Base-by-base conservation (phyloP, 1,284 basidiomycete species). In the Phellinidium pouzarii region DNA sequence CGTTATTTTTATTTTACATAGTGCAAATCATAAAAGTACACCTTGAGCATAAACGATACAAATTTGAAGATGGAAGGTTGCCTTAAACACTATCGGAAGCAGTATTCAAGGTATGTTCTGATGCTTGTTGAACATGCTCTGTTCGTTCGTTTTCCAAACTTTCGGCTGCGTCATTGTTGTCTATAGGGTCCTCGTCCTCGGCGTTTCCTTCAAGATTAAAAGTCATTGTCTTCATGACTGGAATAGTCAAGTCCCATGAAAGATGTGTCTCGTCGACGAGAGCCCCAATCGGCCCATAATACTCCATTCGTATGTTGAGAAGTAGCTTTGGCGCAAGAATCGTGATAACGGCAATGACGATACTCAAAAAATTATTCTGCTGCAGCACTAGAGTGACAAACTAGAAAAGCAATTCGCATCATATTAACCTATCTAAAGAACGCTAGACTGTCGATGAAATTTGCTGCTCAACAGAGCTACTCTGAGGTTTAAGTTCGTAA, bases 321-420 rank as follows among this genome's bases (percentile, higher is more conserved):
- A 50, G n/a, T 19, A 50, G 38, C 22, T 27, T 41, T 3, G 48
- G 48, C n/a, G 40, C 26, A 11, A 50, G 42, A 19, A 50, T 43
- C 19, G 40, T 50, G 38, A 50, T 50, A 11, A 43, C 40, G 5
- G 48, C 34, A 6, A 50, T 25, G 11, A 23, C 40, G 5, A 50
- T 11, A 9, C 25, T 43, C 27, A 26, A 14, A 43, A 27, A 43
- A 2, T 22, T 19, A 17, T 17, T 47, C 29, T 19, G 17, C 31
- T 47, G 45, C 14, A n/a, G 12, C 17, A 22, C 27, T 2, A 41
- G 26, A 36, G 44, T 4, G 4, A 44, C 0, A 14, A 51, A 9
- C 46, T 44, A n/a, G 23, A 31, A 7, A 22, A 17, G 19, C 20
- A 12, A 44, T 8, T 23, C 31, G 17, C 9, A 4, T 22, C 17